Evolutionary conservation across 2,329 filamentous ascomycete species (phyloP).

Genomic region (Ophiostoma tasmaniense): DNA sequence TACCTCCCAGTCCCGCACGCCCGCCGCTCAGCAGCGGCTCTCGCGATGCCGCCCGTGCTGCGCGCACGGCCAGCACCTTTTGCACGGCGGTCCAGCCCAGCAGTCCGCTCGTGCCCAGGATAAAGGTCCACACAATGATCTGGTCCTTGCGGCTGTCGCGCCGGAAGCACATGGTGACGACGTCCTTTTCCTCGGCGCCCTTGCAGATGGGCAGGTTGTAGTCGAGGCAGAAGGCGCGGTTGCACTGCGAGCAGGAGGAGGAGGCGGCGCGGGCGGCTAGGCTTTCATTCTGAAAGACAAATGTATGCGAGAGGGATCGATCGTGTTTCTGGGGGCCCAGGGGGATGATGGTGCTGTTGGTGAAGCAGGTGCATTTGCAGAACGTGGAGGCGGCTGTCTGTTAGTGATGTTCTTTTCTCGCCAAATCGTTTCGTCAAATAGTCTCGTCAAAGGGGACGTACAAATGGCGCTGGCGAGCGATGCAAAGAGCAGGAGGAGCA

Average conservation of each 20-base stretch:
- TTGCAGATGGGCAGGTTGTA: conserved; percentile 54
- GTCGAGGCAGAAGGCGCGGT: conserved; percentile 56
- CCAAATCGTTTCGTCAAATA: no score
- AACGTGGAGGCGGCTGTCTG: conserved; percentile 50
- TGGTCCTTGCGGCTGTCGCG: conserved; percentile 59
- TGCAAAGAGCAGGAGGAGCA: conserved; percentile 31
- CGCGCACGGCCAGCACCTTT: conserved; percentile 13
- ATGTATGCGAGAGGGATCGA: conserved; percentile 18
- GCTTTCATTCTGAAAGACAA: conserved; percentile 8
- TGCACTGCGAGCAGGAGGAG: conserved; percentile 52
- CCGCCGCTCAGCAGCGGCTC: conserved; percentile 5
- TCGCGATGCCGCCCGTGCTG: conserved; percentile 9
- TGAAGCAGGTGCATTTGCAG: conserved; percentile 64
- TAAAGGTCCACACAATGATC: conserved; percentile 57
- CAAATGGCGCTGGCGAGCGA: conserved; percentile 33
- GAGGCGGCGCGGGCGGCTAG: conserved; percentile 30
- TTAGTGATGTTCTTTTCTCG: no score
- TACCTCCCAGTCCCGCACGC: not conserved
- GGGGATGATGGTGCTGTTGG: conserved; percentile 59
- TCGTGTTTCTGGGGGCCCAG: conserved; percentile 38
- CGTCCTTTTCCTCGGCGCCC: conserved; percentile 52
- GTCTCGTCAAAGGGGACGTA: conserved; percentile 25
- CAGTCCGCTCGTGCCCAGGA: conserved; percentile 49
- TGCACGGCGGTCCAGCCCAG: conserved; percentile 52
- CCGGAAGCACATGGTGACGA: conserved; percentile 57